phyloP scores from a whole-genome alignment of 345 rosid species.

The Citrus sp. region DNA sequence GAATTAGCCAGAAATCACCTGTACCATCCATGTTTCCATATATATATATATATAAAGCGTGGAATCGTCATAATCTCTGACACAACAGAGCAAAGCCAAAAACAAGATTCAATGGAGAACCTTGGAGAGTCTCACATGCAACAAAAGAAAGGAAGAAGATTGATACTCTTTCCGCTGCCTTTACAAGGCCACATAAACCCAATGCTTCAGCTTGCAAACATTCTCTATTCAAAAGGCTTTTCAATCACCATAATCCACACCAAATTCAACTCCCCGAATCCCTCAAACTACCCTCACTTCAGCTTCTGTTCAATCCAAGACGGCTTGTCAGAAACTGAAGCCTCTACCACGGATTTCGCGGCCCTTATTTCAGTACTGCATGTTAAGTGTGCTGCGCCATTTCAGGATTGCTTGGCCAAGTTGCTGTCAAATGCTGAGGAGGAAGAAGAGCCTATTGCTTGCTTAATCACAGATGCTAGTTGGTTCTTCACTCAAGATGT shows the following conservation, averaged over 20 bases:
- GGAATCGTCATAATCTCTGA: too few relatives aligned
- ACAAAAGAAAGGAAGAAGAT: not conserved
- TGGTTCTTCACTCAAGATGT: conserved; percentile 30
- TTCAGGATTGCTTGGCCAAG: conserved; percentile 22
- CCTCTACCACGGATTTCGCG: conserved; percentile 9
- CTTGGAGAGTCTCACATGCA: not conserved
- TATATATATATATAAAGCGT: too few relatives aligned
- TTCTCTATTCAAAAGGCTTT: conserved; percentile 31
- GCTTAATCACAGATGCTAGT: conserved; percentile 33
- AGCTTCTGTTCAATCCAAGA: conserved; percentile 22
- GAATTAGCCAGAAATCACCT: too few relatives aligned
- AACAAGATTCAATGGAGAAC: conserved; percentile 2
- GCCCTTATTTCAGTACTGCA: conserved; percentile 15
- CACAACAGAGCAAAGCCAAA: too few relatives aligned
- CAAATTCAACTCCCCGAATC: conserved; percentile 31
- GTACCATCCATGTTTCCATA: too few relatives aligned
- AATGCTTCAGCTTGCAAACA: conserved; percentile 36
- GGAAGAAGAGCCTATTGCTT: conserved; percentile 19
- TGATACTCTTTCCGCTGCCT: conserved; percentile 28
- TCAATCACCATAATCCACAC: conserved; percentile 32
- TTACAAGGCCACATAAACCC: conserved; percentile 39
- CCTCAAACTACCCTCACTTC: conserved; percentile 28
- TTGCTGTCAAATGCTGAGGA: conserved; percentile 17
- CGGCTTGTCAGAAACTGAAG: conserved; percentile 13
- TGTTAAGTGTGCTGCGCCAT: conserved; percentile 3